Base-by-base conservation (phyloP, 208 protist genomes). In the Wallacemonas sp. region DNA sequence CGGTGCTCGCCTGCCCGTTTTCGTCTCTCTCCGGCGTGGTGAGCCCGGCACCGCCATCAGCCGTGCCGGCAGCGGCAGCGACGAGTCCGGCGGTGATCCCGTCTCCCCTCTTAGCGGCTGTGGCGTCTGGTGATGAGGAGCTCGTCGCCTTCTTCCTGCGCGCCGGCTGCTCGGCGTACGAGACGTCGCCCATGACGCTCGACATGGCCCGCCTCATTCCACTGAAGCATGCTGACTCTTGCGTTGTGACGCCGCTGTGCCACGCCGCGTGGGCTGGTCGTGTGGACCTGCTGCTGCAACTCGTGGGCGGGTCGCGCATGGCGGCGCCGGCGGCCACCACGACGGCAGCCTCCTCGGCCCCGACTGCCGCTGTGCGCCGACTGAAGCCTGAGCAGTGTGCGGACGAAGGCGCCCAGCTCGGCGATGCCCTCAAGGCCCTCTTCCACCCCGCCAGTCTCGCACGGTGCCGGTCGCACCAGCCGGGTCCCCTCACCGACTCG, bases 231-330 rank as follows among this genome's bases (percentile, higher is more conserved):
- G 64, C 70, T 3, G 72, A 76, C 39, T 61, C 72, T 16, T 68
- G 57, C 29, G 3, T 56, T 14, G 64, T 88, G n/a, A 84, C 78
- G 34, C 83, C 86, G 8, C 72, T 90, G 43, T 83, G 78, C 61
- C 30, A 88, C 17, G 83, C 83, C 21, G 87, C 87, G 62, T 88
- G 81, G 77, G 57, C 70, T 52, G 61, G 68, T 17, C 72, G 86
- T 27, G 76, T 70, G 29, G 70, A 76, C 14, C 2, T 80, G 24
- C 16, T 93, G 30, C 68, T 74, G 39, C 71, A 88, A 19, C 61
- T 93, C 16, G 70, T 78, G 24, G 65, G 66, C 56, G 39, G 57
- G 4, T 58, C 52, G 16, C 9, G n/a, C 16, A 27, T 41, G 26
- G 67, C 23, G 55, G 27, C 49, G 49, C 26, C 21, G 63, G 19